A percentile compares a stretch with the other conserved stretches of the same genome.
These are phyloP conservation scores for Moniliophthora roreri DNA, from an alignment of 1,284 basidiomycete species.

Conservation along the genomic window DNA sequence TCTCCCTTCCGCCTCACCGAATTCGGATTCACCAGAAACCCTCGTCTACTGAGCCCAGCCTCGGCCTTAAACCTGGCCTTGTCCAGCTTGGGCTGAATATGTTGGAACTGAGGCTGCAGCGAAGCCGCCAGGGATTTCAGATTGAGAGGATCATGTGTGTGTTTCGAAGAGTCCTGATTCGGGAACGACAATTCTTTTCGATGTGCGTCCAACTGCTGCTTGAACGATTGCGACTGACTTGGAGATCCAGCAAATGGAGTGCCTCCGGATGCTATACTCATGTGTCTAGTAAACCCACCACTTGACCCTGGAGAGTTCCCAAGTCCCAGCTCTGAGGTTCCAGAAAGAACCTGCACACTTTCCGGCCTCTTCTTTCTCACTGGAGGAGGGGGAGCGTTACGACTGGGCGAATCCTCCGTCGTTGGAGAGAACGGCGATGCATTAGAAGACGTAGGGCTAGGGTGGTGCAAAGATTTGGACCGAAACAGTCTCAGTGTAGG, in stretches of 20 bases:
- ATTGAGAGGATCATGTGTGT: slow-evolving; percentile 2
- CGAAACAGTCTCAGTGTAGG: slow-evolving; percentile 42
- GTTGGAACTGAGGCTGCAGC: slow-evolving; percentile 45
- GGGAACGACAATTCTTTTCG: background rate
- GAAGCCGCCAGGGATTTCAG: slow-evolving; percentile 38
- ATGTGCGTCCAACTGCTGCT: background rate
- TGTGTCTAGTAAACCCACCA: background rate
- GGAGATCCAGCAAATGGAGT: background rate
- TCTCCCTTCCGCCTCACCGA: slow-evolving; percentile 30
- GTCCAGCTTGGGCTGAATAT: slow-evolving; percentile 44
- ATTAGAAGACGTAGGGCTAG: slow-evolving; percentile 30
- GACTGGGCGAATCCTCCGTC: background rate
- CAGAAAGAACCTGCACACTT: slow-evolving; percentile 49
- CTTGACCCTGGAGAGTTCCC: too few species aligned
- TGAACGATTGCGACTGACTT: background rate
- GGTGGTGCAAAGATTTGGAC: slow-evolving; percentile 56
- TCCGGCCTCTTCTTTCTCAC: slow-evolving; percentile 56
- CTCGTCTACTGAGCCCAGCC: slow-evolving; percentile 58
- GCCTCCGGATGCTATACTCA: background rate
- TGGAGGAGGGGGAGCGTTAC: slow-evolving; percentile 36
- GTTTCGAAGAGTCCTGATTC: background rate
- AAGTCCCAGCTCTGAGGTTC: background rate
- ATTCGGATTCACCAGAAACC: slow-evolving; percentile 37
- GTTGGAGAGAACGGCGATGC: slow-evolving; percentile 28
- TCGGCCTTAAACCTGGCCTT: slow-evolving; percentile 70